Conservation (phyloP, 2,329 filamentous ascomycete genomes). For the Ophiosphaerella narmari region DNA sequence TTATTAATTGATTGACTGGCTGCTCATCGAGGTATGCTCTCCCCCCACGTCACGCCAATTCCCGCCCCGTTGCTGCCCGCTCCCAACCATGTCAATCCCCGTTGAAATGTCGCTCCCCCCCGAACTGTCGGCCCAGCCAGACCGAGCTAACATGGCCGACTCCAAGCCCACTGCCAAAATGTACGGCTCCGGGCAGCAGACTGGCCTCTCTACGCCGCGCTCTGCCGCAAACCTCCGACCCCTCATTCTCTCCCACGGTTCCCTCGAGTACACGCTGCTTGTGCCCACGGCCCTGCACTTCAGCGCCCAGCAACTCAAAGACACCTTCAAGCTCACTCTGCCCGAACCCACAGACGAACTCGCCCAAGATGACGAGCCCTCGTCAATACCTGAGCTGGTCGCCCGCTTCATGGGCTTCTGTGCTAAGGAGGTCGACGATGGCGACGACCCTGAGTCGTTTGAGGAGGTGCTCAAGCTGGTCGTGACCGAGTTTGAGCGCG, state of each 20-base stretch:
- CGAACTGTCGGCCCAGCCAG: too few species aligned
- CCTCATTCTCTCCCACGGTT: constrained; percentile 87
- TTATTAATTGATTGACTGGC: too few species aligned
- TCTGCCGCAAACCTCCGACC: constrained; percentile 91
- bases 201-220: constrained; percentile 94
- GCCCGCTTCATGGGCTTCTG: constrained; percentile 92
- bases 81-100: too few species aligned
- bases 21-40: too few species aligned
- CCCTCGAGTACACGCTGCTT: constrained; percentile 93
- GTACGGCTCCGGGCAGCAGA: constrained; percentile 91
- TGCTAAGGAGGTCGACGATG: constrained; percentile 85
- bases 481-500: constrained; percentile 94
- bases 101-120: too few species aligned
- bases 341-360: constrained; percentile 94
- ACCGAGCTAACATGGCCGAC: constrained; percentile 5
- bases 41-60: too few species aligned
- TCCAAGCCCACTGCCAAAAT: constrained; percentile 45
- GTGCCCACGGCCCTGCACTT: constrained; percentile 95
- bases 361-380: constrained; percentile 98
- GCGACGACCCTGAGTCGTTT: constrained; percentile 90
- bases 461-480: constrained; percentile 91
- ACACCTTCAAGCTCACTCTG: constrained; percentile 82
- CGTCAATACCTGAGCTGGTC: constrained; percentile 88
- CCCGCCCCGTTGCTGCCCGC: too few species aligned
- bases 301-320: constrained; percentile 92